A percentile compares a stretch with the other conserved stretches of the same genome.
Conservation (phyloP, 2,329 filamentous ascomycete genomes). For the Leptosphaerulina australis region DNA sequence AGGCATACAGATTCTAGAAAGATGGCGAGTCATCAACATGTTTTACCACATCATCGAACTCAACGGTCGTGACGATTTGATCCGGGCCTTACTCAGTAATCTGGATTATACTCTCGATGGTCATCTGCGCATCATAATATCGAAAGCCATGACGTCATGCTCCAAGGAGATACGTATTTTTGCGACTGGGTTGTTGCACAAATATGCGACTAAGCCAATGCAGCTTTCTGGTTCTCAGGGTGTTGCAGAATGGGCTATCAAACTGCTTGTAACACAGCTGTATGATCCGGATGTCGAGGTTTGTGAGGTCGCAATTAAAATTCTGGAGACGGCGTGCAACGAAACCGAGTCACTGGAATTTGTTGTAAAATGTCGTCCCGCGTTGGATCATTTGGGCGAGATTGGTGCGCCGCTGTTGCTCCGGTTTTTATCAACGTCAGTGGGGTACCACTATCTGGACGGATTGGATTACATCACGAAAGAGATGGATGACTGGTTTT, state of each 20-base stretch:
- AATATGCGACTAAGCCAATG: slow-evolving; percentile 73
- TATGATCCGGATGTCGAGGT: slow-evolving; percentile 98
- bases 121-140: slow-evolving; percentile 88
- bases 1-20: slow-evolving; percentile 86
- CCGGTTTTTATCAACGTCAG: slow-evolving; percentile 91
- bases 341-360: slow-evolving; percentile 89
- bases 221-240: slow-evolving; percentile 52
- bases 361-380: slow-evolving; percentile 93
- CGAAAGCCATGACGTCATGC: slow-evolving; percentile 89
- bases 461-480: slow-evolving; percentile 98
- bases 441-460: slow-evolving; percentile 96
- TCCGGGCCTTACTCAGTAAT: slow-evolving; percentile 84
- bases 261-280: slow-evolving; percentile 93
- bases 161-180: slow-evolving; percentile 91
- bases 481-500: slow-evolving; percentile 99
- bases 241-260: slow-evolving; percentile 94
- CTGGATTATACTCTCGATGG: slow-evolving; percentile 88
- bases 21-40: slow-evolving; percentile 99
- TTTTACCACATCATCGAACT: slow-evolving; percentile 98
- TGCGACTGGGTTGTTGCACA: slow-evolving; percentile 82
- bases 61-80: slow-evolving; percentile 86
- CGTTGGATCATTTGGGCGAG: slow-evolving; percentile 92
- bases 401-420: slow-evolving; percentile 92
- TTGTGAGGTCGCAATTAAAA: slow-evolving; percentile 94
- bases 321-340: slow-evolving; percentile 96